Percentiles rank a stretch among this genome's conserved stretches.
phyloP scores from a whole-genome alignment of 352 stramenopile species.

The Thalassiosira pacifica region DNA sequence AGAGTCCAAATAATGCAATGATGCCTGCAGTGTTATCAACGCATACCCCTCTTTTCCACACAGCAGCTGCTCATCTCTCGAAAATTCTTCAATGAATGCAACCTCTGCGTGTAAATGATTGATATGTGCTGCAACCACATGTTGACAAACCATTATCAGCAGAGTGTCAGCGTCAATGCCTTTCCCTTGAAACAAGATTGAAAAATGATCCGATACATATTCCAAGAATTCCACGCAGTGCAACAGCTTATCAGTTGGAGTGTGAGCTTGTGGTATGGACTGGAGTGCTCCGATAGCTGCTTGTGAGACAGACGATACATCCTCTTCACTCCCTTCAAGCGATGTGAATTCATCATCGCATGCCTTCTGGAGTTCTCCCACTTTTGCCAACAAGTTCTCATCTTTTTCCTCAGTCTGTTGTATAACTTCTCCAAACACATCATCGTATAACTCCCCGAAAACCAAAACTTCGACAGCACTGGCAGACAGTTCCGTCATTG shows the following conservation, averaged over 20 bases:
- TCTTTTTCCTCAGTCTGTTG: slow-evolving; percentile 69
- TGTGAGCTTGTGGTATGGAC: slow-evolving; percentile 69
- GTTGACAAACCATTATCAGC: slow-evolving; percentile 83
- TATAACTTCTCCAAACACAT: slow-evolving; percentile 83
- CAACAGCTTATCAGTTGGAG: slow-evolving; percentile 78
- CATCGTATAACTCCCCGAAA: slow-evolving; percentile 85
- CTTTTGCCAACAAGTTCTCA: slow-evolving; percentile 64
- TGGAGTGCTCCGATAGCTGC: slow-evolving; percentile 67
- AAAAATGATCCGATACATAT: slow-evolving; percentile 78
- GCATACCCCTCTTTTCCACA: slow-evolving; percentile 85
- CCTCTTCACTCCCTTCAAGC: slow-evolving; percentile 19
- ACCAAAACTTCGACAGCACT: slow-evolving; percentile 81
- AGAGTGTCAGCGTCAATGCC: slow-evolving; percentile 80
- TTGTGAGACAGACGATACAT: slow-evolving; percentile 61
- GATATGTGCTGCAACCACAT: slow-evolving; percentile 78
- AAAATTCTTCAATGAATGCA: slow-evolving; percentile 87
- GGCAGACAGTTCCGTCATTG: slow-evolving; percentile 82
- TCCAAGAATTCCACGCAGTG: slow-evolving; percentile 82
- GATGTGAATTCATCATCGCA: slow-evolving; percentile 9
- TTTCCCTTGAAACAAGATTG: slow-evolving; percentile 35
- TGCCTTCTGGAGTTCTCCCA: slow-evolving; percentile 59
- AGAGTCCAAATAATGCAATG: slow-evolving; percentile 84
- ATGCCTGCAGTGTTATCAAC: slow-evolving; percentile 84
- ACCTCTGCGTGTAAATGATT: slow-evolving; percentile 80
- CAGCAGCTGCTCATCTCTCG: slow-evolving; percentile 81